These are phyloP conservation scores for Chalciporus sp. DNA, from an alignment of 1,284 basidiomycete species.

Conservation along the genomic window DNA sequence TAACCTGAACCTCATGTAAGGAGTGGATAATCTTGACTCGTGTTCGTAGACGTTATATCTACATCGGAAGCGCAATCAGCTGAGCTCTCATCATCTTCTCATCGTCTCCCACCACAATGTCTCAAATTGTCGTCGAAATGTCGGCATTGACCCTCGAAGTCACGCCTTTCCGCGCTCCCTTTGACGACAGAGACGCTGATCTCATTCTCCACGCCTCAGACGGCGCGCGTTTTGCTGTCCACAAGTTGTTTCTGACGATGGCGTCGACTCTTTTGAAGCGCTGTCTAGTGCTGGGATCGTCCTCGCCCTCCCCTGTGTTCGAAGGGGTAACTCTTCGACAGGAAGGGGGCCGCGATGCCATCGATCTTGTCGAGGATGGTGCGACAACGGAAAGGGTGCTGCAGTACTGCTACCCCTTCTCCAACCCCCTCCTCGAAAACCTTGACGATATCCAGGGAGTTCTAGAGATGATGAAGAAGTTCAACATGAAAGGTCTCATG, in stretches of 20 bases:
- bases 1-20: slow-evolving; percentile 33
- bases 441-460: slow-evolving; percentile 37
- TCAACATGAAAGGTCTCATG: slow-evolving; percentile 37
- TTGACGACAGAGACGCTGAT: slow-evolving; percentile 36
- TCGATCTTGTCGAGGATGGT: slow-evolving; percentile 31
- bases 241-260: slow-evolving; percentile 33
- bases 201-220: slow-evolving; percentile 35
- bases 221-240: slow-evolving; percentile 32
- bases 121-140: slow-evolving; percentile 27
- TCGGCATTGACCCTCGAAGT: slow-evolving; percentile 32
- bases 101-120: slow-evolving; percentile 21
- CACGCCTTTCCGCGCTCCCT: slow-evolving; percentile 27
- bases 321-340: slow-evolving; percentile 27
- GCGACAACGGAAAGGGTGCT: slow-evolving; percentile 35
- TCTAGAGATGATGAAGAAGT: slow-evolving; percentile 36
- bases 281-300: slow-evolving; percentile 24
- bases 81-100: slow-evolving; percentile 14
- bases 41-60: slow-evolving; percentile 30
- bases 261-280: slow-evolving; percentile 36
- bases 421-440: slow-evolving; percentile 31
- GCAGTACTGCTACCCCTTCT: slow-evolving; percentile 35
- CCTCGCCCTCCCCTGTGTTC: slow-evolving; percentile 31
- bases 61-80: slow-evolving; percentile 21
- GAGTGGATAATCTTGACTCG: slow-evolving; percentile 4
- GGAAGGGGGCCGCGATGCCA: slow-evolving; percentile 28